phyloP scores from a whole-genome alignment of 371 early-diverging fungal species.

The Mucor velutinosus region DNA sequence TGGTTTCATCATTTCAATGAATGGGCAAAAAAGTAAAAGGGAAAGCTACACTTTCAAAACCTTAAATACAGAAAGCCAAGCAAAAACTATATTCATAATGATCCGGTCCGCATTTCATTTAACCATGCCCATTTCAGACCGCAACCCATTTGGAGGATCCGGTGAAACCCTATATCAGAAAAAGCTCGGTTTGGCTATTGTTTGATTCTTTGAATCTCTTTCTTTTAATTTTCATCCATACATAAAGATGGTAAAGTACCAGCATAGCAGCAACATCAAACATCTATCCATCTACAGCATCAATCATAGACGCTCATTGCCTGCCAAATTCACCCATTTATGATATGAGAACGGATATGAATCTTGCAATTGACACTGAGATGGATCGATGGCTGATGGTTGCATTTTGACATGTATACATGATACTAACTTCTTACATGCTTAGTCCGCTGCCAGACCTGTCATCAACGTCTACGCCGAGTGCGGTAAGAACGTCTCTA shows the following conservation, averaged over 20 bases:
- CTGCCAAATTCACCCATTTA: not conserved
- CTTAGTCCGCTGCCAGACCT: slow-evolving; percentile 76
- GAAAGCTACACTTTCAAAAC: not conserved
- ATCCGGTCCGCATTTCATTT: not conserved
- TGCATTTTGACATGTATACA: not conserved
- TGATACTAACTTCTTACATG: not conserved
- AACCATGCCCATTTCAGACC: not conserved
- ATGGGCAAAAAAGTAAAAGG: not conserved
- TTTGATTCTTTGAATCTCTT: slow-evolving; percentile 17
- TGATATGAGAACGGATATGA: too few species aligned
- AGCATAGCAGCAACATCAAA: slow-evolving; percentile 9
- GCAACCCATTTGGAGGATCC: too few species aligned
- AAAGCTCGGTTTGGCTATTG: not conserved
- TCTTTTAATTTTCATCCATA: slow-evolving; percentile 21
- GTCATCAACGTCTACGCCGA: slow-evolving; percentile 91
- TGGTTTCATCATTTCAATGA: slow-evolving; percentile 21
- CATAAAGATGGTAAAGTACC: slow-evolving; percentile 31
- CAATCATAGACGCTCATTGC: not conserved
- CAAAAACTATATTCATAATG: not conserved
- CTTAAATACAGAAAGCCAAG: slow-evolving; percentile 1
- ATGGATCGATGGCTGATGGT: not conserved
- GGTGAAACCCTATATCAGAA: not conserved
- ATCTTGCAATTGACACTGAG: not conserved
- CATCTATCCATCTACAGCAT: not conserved
- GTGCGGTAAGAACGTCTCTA: slow-evolving; percentile 70